Percentiles rank a stretch among this genome's conserved stretches.
These are phyloP conservation scores for Pisolithus orientalis DNA, from an alignment of 768 basidiomycete species.

Conservation along the genomic window DNA sequence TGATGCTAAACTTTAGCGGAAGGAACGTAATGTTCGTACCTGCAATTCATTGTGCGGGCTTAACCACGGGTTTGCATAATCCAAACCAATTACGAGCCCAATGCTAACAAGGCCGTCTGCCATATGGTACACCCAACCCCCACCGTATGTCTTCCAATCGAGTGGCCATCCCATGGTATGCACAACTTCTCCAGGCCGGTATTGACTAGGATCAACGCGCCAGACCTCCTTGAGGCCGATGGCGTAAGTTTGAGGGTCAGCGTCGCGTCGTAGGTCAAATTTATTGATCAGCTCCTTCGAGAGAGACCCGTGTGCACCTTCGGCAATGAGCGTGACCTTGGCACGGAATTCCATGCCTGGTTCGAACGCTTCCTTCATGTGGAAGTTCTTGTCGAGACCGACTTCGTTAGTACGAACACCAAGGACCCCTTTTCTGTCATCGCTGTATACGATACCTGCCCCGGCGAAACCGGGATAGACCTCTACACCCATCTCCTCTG, in stretches of 20 bases:
- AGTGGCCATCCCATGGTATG: constrained; percentile 96
- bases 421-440: constrained; percentile 32
- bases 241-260: constrained; percentile 90
- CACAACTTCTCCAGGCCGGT: constrained; percentile 70
- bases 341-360: constrained; percentile 95
- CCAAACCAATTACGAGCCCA: constrained; percentile 88
- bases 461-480: constrained; percentile 97
- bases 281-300: constrained; percentile 71
- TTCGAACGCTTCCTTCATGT: constrained; percentile 83
- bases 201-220: constrained; percentile 63
- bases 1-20: neutral
- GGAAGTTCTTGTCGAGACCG: constrained; percentile 71
- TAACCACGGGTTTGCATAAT: constrained; percentile 91
- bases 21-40: constrained; percentile 37
- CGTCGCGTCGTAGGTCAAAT: constrained; percentile 61
- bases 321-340: constrained; percentile 86
- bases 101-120: constrained; percentile 83
- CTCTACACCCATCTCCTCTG: constrained; percentile 85
- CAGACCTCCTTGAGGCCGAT: constrained; percentile 98
- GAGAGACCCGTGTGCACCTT: constrained; percentile 91
- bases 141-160: constrained; percentile 70
- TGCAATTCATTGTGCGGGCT: constrained; percentile 92
- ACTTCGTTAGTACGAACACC: constrained; percentile 94
- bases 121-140: constrained; percentile 96
- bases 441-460: constrained; percentile 69